phyloP scores from a whole-genome alignment of 2,329 filamentous ascomycete genomes.

The Sclerotinia trifoliorum region DNA sequence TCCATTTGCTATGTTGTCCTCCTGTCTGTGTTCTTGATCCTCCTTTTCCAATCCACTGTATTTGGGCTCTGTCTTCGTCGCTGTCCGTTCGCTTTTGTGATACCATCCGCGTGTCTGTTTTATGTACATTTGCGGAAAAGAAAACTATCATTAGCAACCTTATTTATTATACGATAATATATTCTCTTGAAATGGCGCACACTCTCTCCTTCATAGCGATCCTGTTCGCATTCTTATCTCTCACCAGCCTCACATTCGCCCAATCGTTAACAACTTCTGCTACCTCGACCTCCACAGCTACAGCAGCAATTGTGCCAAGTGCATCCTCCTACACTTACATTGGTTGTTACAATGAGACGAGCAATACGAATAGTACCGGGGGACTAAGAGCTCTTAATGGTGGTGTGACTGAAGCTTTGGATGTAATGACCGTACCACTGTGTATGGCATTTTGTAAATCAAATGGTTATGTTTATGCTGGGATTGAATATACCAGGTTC shows the following conservation, averaged over 20 bases:
- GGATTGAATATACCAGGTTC: conserved; percentile 37
- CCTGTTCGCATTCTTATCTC: neutral
- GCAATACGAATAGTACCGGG: neutral
- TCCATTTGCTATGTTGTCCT: neutral
- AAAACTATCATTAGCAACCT: neutral
- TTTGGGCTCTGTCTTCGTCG: too few relatives aligned
- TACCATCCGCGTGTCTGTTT: neutral
- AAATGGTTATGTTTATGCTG: conserved; percentile 31
- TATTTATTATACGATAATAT: neutral
- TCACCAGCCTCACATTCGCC: neutral
- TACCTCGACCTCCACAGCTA: neutral
- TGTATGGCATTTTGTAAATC: conserved; percentile 32
- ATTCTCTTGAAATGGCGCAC: neutral
- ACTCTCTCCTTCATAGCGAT: neutral
- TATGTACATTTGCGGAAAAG: neutral
- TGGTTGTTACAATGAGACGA: conserved; percentile 17
- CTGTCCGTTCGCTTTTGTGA: conserved; percentile 1
- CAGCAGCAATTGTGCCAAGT: neutral
- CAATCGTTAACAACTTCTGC: neutral
- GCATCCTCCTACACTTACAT: conserved; percentile 14
- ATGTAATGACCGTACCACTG: conserved; percentile 32
- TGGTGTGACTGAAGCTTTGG: conserved; percentile 17
- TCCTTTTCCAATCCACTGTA: too few relatives aligned
- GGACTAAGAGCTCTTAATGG: conserved; percentile 12
- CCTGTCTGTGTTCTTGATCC: neutral